Evolutionary conservation across 116 monocot species (phyloP).

Genomic region (Papilionanthe hybrid): DNA sequence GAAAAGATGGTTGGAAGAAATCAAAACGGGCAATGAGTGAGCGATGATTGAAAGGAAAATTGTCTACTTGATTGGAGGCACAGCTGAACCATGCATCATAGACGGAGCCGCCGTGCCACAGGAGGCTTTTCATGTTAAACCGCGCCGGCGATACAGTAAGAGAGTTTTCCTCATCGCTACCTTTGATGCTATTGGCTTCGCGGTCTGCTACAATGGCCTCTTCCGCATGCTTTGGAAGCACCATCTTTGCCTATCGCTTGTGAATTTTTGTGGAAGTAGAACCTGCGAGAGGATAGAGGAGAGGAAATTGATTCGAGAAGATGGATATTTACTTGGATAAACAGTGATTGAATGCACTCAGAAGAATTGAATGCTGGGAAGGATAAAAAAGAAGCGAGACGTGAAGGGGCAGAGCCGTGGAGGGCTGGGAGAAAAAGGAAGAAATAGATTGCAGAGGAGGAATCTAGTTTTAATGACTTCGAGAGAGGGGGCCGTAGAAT

Average conservation of each 20-base stretch:
- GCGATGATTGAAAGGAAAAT: neutral
- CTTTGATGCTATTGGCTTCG: neutral
- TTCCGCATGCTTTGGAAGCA: conserved; percentile 6
- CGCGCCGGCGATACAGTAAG: neutral
- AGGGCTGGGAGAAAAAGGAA: neutral
- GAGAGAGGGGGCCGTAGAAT: neutral
- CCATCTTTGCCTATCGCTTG: neutral
- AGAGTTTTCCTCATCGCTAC: neutral
- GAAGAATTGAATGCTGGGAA: neutral
- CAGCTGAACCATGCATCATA: conserved; percentile 30
- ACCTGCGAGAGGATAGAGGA: neutral
- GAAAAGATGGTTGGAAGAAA: too few relatives aligned
- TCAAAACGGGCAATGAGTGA: neutral
- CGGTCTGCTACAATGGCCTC: conserved; percentile 1
- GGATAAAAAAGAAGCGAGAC: neutral
- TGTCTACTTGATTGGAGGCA: conserved; percentile 19
- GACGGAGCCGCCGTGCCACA: conserved; percentile 28
- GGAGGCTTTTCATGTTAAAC: conserved; percentile 11
- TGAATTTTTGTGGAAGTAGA: neutral
- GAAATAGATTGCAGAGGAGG: too few relatives aligned
- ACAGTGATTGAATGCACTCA: neutral
- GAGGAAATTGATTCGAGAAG: neutral
- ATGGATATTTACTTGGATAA: neutral
- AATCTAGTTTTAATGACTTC: neutral
- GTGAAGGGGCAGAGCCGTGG: neutral